Conservation (phyloP, 495 filamentous ascomycete species). For the Penicillium atrosanguineum region DNA sequence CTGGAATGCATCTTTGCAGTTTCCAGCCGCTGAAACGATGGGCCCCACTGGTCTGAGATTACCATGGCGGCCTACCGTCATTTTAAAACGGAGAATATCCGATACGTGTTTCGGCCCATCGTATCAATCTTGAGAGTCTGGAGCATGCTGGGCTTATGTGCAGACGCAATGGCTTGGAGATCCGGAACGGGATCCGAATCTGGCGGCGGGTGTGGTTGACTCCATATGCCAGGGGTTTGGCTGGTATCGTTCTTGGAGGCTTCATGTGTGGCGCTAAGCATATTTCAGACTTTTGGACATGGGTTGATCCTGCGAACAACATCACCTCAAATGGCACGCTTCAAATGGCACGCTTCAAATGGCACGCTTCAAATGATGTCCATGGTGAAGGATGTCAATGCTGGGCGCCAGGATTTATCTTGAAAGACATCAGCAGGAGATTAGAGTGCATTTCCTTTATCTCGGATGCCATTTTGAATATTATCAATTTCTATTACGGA, state of each 20-base stretch:
- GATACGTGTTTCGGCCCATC: slow-evolving; percentile 5
- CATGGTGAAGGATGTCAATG: not conserved
- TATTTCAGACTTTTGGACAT: not conserved
- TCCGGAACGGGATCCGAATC: not conserved
- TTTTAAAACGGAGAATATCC: not conserved
- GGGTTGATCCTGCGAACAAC: not conserved
- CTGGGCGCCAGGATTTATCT: not conserved
- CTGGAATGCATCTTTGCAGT: slow-evolving; percentile 4
- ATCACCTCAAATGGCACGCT: not conserved
- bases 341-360: not conserved
- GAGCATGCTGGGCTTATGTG: not conserved
- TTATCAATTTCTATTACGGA: not conserved
- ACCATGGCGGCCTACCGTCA: slow-evolving; percentile 5
- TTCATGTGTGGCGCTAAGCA: slow-evolving; percentile 1
- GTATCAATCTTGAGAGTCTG: not conserved
- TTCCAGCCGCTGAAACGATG: not conserved
- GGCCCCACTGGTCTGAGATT: slow-evolving; percentile 14
- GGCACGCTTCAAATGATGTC: not conserved
- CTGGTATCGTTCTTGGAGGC: slow-evolving; percentile 6
- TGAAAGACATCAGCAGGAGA: not conserved
- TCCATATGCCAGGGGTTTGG: slow-evolving; percentile 2
- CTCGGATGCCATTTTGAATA: not conserved
- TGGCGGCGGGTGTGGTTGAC: slow-evolving; percentile 1
- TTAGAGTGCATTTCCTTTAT: not conserved
- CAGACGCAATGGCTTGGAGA: not conserved